These are phyloP conservation scores for Daldinia grandis DNA, from an alignment of 495 filamentous ascomycete genomes.

Conservation along the genomic window DNA sequence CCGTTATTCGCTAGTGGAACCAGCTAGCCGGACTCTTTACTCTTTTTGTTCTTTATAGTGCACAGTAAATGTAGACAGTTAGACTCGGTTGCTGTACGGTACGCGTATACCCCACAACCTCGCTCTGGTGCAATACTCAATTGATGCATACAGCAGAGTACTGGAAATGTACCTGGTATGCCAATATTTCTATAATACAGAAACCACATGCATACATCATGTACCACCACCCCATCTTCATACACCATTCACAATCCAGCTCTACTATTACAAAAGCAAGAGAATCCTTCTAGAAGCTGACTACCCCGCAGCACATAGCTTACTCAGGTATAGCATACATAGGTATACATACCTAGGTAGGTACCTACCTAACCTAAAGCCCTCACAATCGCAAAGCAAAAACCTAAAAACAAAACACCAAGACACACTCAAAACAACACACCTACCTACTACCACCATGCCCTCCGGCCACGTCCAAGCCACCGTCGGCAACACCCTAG, in stretches of 20 bases:
- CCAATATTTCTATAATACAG: neutral
- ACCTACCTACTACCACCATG: no score
- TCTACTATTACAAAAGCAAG: neutral
- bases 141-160: neutral
- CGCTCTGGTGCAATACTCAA: neutral
- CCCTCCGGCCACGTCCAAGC: slow-evolving; percentile 61
- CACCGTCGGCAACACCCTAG: slow-evolving; percentile 62
- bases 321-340: no score
- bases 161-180: neutral
- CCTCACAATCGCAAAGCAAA: no score
- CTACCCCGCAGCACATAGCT: no score
- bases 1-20: slow-evolving; percentile 29
- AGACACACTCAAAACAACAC: no score
- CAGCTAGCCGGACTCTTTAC: slow-evolving; percentile 2
- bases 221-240: neutral
- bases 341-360: no score
- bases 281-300: no score
- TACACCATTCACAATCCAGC: no score
- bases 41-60: slow-evolving; percentile 8
- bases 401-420: no score
- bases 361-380: no score
- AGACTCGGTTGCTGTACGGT: no score
- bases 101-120: neutral
- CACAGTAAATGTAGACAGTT: neutral
- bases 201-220: neutral